Percentiles rank a stretch among this genome's conserved stretches.
phyloP scores from a whole-genome alignment of 2,329 filamentous ascomycete species.

The Leptosphaerulina australis region DNA sequence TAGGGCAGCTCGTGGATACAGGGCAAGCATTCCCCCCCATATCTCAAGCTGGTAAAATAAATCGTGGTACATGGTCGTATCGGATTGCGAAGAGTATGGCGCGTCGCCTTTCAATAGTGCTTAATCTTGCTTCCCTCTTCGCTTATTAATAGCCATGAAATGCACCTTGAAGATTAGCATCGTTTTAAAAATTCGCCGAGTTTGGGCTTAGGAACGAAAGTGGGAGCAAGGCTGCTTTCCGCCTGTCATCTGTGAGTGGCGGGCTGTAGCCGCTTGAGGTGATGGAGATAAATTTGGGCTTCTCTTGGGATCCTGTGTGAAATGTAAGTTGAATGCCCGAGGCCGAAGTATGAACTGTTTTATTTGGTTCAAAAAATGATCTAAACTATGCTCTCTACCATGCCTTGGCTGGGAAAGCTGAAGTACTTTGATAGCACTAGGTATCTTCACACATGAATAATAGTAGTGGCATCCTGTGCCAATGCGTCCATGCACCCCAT shows the following conservation, averaged over 20 bases:
- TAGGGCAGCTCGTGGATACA: too few species aligned
- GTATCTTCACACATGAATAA: constrained; percentile 13
- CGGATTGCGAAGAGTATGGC: too few species aligned
- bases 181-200: background rate
- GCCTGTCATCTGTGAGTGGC: background rate
- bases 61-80: too few species aligned
- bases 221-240: background rate
- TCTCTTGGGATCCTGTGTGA: background rate
- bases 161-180: too few species aligned
- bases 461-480: constrained; percentile 5
- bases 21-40: too few species aligned
- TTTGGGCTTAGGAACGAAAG: background rate
- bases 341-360: constrained; percentile 2
- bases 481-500: background rate
- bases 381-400: constrained; percentile 13
- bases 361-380: constrained; percentile 6
- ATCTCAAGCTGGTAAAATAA: too few species aligned
- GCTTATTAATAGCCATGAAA: too few species aligned
- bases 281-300: background rate
- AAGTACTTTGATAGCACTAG: constrained; percentile 4
- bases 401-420: constrained; percentile 11
- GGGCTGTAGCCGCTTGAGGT: background rate
- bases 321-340: background rate
- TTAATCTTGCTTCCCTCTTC: too few species aligned
- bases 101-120: too few species aligned